Conservation (phyloP, 805 yeast genomes). For the Candida corydali region DNA sequence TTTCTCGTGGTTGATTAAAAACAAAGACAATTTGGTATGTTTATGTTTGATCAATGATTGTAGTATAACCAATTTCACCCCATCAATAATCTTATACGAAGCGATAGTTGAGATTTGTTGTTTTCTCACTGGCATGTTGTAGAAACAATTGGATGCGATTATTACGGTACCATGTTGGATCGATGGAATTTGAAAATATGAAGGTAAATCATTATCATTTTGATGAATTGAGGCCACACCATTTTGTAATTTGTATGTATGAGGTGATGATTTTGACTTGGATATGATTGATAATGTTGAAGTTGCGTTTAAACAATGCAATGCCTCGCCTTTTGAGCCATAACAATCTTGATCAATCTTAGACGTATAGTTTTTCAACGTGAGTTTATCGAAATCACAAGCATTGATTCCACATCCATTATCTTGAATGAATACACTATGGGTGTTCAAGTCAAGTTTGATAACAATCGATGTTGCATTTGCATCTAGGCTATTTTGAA, state of each 20-base stretch:
- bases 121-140: conserved; percentile 42
- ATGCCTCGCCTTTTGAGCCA: conserved; percentile 76
- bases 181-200: conserved; percentile 1
- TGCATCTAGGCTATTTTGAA: conserved; percentile 57
- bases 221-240: not conserved
- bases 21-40: conserved; percentile 1
- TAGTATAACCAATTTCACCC: conserved; percentile 26
- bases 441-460: conserved; percentile 24
- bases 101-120: conserved; percentile 17
- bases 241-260: conserved; percentile 2
- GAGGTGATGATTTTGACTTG: conserved; percentile 16
- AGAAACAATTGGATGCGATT: conserved; percentile 36
- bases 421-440: conserved; percentile 48
- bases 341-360: conserved; percentile 27
- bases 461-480: conserved; percentile 38
- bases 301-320: conserved; percentile 49
- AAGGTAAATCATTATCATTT: not conserved
- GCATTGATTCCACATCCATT: conserved; percentile 67
- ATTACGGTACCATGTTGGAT: conserved; percentile 36
- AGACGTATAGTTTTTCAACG: conserved; percentile 43
- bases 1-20: conserved; percentile 6
- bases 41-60: conserved; percentile 23
- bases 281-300: conserved; percentile 48
- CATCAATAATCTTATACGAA: conserved; percentile 17
- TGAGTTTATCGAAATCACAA: conserved; percentile 45